Evolutionary conservation across 306 rosid genomes (phyloP), one percentile per base, ranked within the genome.

Genomic region (Canavalia gladiata): DNA sequence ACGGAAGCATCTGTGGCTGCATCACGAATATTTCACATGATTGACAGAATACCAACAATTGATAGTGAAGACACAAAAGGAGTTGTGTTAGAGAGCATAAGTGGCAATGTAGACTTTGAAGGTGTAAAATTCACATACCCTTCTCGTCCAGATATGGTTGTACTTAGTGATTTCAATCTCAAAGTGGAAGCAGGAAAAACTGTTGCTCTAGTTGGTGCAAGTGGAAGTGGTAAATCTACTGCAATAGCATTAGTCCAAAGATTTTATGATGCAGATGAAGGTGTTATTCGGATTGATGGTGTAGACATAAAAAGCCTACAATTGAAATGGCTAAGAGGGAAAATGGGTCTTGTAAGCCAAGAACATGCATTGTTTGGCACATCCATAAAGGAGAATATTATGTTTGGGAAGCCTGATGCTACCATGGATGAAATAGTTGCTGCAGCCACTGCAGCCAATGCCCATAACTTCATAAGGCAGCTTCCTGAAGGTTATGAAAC

Each of bases 341-440:
- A 90, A 80, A 95, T 95, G 98, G 98, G 99, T 0, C 96, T 95
- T 34, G 99, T 95, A 5, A 93, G 98, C 77, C 99, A 95, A 85
- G 99, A 95, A 13, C 99, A 95, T 85, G 99, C 98, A 18, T 11
- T 95, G 84, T 95, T 95, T 85, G 99, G 97, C 31, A 95, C 99
- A 13, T 88, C 96, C 31, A 90, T 95, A 43, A 93, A 79, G 83
- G 96, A 93, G 41, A 95, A 95, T 54, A 91, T 95, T 68, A 82
- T 90, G 96, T 93, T 95, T 85, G 99, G 99, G 62, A 95, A 93
- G 75, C 85, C 76, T 55, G 96, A 93, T 83, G 97, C 99, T 3
- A 86, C 91, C 47, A 89, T 90, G 90, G 98, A 89, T 52, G 98
- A 93, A 83, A 86, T 95, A 80, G 84, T 80, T 25, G 96, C 91